These are phyloP conservation scores for Volvox africanus DNA, from an alignment of 139 green algal species.

Conservation along the genomic window DNA sequence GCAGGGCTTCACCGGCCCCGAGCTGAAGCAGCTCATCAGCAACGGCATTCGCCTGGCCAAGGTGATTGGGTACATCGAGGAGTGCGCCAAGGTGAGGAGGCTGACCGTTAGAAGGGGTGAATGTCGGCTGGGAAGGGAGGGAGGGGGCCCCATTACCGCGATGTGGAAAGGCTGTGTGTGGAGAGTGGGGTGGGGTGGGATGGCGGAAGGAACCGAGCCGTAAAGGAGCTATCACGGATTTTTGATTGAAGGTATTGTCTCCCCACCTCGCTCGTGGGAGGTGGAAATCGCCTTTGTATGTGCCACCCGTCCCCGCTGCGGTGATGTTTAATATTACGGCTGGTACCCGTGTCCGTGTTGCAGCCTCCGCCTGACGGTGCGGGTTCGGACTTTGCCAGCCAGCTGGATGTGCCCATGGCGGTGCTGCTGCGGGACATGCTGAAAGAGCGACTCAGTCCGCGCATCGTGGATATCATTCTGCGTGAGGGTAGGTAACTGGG, in stretches of 20 bases:
- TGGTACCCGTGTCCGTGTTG: not conserved
- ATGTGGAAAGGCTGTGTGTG: not conserved
- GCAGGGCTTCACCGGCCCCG: not conserved
- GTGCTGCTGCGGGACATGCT: constrained; percentile 32
- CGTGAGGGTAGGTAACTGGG: not conserved
- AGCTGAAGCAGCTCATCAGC: constrained; percentile 40
- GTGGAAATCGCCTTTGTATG: too few species aligned
- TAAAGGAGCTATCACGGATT: too few species aligned
- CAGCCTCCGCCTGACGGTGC: not conserved
- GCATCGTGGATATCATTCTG: constrained; percentile 37
- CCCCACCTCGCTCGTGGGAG: too few species aligned
- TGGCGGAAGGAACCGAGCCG: too few species aligned
- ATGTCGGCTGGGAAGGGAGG: not conserved
- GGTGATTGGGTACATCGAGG: constrained; percentile 7
- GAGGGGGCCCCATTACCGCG: not conserved
- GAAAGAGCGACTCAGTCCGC: not conserved
- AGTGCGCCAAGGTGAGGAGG: not conserved
- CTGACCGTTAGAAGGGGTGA: not conserved
- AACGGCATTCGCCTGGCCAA: constrained; percentile 30
- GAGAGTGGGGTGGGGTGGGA: not conserved
- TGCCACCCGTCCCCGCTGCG: too few species aligned
- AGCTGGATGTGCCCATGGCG: constrained; percentile 21
- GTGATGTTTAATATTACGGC: too few species aligned
- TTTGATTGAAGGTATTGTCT: too few species aligned
- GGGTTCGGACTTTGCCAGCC: not conserved